These are phyloP conservation scores for Setaria viridis DNA, from an alignment of 202 grass and related monocot genomes.

Conservation along the genomic window DNA sequence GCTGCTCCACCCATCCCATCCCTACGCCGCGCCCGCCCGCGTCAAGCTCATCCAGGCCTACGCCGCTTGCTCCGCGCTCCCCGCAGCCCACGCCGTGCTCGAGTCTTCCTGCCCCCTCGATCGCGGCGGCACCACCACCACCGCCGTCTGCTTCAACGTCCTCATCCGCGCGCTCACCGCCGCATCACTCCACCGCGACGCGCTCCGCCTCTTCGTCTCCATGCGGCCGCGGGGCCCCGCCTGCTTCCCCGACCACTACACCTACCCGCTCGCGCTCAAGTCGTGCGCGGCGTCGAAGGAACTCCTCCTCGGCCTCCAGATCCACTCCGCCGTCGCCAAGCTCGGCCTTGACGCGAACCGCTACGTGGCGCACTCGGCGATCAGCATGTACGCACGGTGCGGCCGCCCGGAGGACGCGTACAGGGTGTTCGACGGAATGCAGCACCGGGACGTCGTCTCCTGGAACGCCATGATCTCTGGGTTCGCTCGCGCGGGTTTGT, in stretches of 20 bases:
- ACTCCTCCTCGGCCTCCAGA: constrained; percentile 54
- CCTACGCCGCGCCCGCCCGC: constrained; percentile 41
- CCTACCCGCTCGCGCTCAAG: constrained; percentile 79
- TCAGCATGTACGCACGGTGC: constrained; percentile 72
- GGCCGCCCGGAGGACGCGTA: constrained; percentile 51
- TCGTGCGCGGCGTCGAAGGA: constrained; percentile 57
- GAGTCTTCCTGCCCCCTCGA: constrained; percentile 23
- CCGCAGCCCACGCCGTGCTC: constrained; percentile 56
- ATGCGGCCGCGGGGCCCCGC: constrained; percentile 48
- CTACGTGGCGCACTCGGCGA: constrained; percentile 65
- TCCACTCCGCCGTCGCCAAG: constrained; percentile 54
- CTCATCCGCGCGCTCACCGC: constrained; percentile 69
- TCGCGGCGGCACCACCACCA: constrained; percentile 10
- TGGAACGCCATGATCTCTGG: constrained; percentile 85
- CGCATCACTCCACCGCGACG: constrained; percentile 55
- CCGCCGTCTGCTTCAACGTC: constrained; percentile 66
- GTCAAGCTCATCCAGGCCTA: constrained; percentile 83
- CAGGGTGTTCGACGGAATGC: constrained; percentile 71
- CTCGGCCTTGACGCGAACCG: constrained; percentile 59
- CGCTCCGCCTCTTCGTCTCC: constrained; percentile 61
- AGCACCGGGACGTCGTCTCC: constrained; percentile 61
- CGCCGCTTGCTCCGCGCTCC: constrained; percentile 68
- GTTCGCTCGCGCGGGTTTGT: constrained; percentile 45
- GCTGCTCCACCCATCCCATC: constrained; percentile 40
- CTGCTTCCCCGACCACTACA: constrained; percentile 71